A percentile compares a stretch with the other conserved stretches of the same genome.
These are phyloP conservation scores for Cryptococcus sp. DNA, from an alignment of 1,284 basidiomycete genomes.

Conservation along the genomic window DNA sequence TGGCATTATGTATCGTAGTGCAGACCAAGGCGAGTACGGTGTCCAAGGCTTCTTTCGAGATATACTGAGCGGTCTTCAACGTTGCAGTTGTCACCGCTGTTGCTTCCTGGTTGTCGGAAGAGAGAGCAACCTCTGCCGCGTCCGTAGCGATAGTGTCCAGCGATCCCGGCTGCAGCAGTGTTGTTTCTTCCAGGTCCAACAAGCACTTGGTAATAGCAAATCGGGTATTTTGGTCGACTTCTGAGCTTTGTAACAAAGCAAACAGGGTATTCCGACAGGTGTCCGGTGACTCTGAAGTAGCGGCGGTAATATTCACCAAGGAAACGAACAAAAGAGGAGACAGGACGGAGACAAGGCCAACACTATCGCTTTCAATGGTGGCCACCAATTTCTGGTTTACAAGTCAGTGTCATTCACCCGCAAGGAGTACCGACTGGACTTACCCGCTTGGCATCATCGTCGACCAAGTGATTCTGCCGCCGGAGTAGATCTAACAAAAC, in stretches of 20 bases:
- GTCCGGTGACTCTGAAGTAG: not conserved
- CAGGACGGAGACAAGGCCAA: conserved; percentile 13
- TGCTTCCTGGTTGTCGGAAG: conserved; percentile 8
- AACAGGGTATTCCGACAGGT: conserved; percentile 13
- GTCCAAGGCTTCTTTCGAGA: conserved; percentile 33
- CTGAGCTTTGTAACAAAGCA: conserved; percentile 12
- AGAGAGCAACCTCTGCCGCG: conserved; percentile 34
- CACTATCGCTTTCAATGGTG: not conserved
- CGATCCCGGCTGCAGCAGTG: conserved; percentile 21
- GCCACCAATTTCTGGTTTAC: conserved; percentile 5
- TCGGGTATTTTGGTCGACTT: conserved; percentile 17
- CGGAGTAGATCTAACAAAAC: conserved; percentile 21
- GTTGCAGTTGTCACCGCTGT: conserved; percentile 16
- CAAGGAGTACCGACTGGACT: not conserved
- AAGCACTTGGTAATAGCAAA: conserved; percentile 23
- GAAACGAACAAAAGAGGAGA: conserved; percentile 15
- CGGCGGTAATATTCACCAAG: conserved; percentile 17
- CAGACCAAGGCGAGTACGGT: conserved; percentile 47
- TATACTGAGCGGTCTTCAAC: conserved; percentile 4
- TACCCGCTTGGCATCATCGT: not conserved
- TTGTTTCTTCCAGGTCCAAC: conserved; percentile 1
- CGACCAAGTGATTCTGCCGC: conserved; percentile 9
- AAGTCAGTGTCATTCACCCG: not conserved
- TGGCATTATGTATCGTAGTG: conserved; percentile 56
- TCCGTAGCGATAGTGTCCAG: conserved; percentile 37